These are phyloP conservation scores for Phytopythium vexans DNA, from an alignment of 352 stramenopile genomes.

Conservation along the genomic window DNA sequence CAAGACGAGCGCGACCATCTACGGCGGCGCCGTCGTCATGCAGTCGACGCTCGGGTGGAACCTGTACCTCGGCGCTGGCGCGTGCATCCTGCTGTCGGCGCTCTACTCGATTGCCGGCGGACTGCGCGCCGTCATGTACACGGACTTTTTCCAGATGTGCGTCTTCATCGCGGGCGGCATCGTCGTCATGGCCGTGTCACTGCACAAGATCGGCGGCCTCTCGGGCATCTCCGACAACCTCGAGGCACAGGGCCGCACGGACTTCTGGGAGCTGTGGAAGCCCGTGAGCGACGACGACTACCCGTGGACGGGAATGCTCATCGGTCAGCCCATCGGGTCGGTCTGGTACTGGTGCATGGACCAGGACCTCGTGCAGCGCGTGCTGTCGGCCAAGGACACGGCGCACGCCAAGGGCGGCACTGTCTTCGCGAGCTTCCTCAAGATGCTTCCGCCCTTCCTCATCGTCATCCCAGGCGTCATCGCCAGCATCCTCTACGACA, in stretches of 20 bases:
- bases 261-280: slow-evolving; percentile 60
- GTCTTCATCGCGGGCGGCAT: slow-evolving; percentile 55
- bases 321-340: slow-evolving; percentile 50
- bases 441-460: slow-evolving; percentile 57
- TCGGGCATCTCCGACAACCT: slow-evolving; percentile 44
- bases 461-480: slow-evolving; percentile 65
- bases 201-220: slow-evolving; percentile 55
- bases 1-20: slow-evolving; percentile 66
- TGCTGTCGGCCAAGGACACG: slow-evolving; percentile 63
- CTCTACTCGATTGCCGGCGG: slow-evolving; percentile 60
- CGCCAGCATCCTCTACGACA: slow-evolving; percentile 56
- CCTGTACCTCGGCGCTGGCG: slow-evolving; percentile 40
- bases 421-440: slow-evolving; percentile 56
- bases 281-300: slow-evolving; percentile 47
- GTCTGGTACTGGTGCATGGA: slow-evolving; percentile 79
- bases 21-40: slow-evolving; percentile 54
- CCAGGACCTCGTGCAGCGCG: slow-evolving; percentile 61
- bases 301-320: slow-evolving; percentile 67
- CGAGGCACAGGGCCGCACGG: slow-evolving; percentile 29
- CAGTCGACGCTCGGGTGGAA: slow-evolving; percentile 58
- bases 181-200: slow-evolving; percentile 44
- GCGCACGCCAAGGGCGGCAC: slow-evolving; percentile 52
- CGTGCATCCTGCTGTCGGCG: slow-evolving; percentile 45
- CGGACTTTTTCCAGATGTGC: slow-evolving; percentile 63
- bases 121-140: slow-evolving; percentile 66